Evolutionary conservation across 768 basidiomycete species (phyloP).

Genomic region (Kwoniella sp.): DNA sequence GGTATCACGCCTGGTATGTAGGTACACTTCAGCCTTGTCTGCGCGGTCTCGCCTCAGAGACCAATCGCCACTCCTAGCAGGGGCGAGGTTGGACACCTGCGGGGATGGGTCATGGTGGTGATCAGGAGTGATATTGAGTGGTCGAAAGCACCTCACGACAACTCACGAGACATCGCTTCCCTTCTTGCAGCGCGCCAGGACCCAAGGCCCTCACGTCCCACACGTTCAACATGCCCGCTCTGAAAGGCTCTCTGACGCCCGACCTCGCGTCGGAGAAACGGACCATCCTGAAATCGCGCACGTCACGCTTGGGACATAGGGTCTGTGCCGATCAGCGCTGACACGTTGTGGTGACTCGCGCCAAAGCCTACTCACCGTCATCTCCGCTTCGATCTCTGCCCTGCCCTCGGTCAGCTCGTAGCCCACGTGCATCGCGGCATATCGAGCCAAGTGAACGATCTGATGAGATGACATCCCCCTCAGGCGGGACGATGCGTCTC

Average conservation of each 20-base stretch:
- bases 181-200: conserved; percentile 60
- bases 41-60: conserved; percentile 54
- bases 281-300: conserved; percentile 71
- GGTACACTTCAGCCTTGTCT: conserved; percentile 63
- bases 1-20: conserved; percentile 64
- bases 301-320: conserved; percentile 71
- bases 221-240: conserved; percentile 71
- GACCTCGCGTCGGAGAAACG: conserved; percentile 58
- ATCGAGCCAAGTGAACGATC: conserved; percentile 31
- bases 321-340: conserved; percentile 6
- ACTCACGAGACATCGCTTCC: conserved; percentile 57
- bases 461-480: conserved; percentile 49
- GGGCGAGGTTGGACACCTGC: conserved; percentile 65
- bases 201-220: conserved; percentile 67
- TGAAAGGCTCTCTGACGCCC: conserved; percentile 55
- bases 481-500: conserved; percentile 54
- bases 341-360: background rate
- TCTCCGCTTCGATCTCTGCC: conserved; percentile 67
- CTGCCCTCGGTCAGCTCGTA: conserved; percentile 42
- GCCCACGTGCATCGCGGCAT: conserved; percentile 18
- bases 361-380: conserved; percentile 57
- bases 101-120: background rate
- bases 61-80: conserved; percentile 67
- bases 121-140: background rate
- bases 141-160: background rate